A percentile compares a stretch with the other conserved stretches of the same genome.
Evolutionary conservation across 352 stramenopile species (phyloP).

Genomic region (Phytophthora cajani): DNA sequence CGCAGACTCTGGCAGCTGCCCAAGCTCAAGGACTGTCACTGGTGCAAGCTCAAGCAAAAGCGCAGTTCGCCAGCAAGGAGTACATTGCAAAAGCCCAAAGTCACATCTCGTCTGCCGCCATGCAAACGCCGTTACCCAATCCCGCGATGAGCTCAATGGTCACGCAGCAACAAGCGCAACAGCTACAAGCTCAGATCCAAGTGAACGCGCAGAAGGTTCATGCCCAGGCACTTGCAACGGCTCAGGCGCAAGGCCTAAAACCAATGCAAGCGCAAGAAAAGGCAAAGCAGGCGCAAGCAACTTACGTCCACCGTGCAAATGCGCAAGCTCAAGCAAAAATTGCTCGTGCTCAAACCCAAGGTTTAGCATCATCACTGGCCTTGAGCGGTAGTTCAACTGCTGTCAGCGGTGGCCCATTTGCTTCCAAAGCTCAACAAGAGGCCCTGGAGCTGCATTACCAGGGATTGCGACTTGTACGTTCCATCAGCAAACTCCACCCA

Average conservation of each 20-base stretch:
- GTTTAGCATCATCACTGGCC: constrained; percentile 47
- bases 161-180: constrained; percentile 84
- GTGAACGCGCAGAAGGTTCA: constrained; percentile 91
- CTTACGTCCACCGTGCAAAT: constrained; percentile 88
- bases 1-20: constrained; percentile 81
- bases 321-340: constrained; percentile 89
- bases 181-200: constrained; percentile 89
- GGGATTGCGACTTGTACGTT: constrained; percentile 92
- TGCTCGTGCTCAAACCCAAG: constrained; percentile 72
- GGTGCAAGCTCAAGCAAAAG: constrained; percentile 87
- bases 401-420: constrained; percentile 51
- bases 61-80: constrained; percentile 88
- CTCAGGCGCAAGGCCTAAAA: constrained; percentile 86
- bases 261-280: constrained; percentile 89
- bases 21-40: constrained; percentile 87
- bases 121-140: constrained; percentile 61
- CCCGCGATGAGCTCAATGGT: constrained; percentile 61
- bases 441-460: constrained; percentile 95
- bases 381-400: constrained; percentile 23
- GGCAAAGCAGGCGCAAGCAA: constrained; percentile 89
- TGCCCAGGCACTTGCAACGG: constrained; percentile 84
- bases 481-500: constrained; percentile 90
- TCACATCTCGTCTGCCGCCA: constrained; percentile 69
- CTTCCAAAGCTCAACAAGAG: constrained; percentile 84
- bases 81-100: constrained; percentile 91